Percentiles rank a stretch among this genome's conserved stretches.
Evolutionary conservation across 83 land plant genomes (phyloP).

Genomic region (Picea abies): DNA sequence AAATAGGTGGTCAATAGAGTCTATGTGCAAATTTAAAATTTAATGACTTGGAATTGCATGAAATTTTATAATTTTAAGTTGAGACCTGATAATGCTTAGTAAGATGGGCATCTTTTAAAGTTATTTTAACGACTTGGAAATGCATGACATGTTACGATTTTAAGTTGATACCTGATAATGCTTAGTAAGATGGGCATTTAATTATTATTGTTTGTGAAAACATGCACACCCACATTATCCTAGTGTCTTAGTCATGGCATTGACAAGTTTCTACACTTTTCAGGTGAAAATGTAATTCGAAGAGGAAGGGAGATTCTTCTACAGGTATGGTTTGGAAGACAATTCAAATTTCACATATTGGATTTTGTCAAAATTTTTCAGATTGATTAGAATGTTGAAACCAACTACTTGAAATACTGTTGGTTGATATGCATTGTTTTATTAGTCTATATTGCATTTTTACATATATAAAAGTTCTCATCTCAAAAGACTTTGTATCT

Average conservation of each 20-base stretch:
- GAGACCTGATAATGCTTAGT: neutral
- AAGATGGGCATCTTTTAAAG: neutral
- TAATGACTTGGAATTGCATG: neutral
- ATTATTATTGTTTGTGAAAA: neutral
- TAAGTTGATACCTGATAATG: neutral
- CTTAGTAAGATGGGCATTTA: neutral
- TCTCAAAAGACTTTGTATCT: too few relatives aligned
- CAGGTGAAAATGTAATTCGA: slow-evolving; percentile 10
- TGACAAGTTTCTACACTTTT: neutral
- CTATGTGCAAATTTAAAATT: neutral
- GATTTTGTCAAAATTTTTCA: neutral
- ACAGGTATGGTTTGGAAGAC: neutral
- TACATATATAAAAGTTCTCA: too few relatives aligned
- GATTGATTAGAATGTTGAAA: neutral
- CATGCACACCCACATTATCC: neutral
- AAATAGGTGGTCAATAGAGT: too few relatives aligned
- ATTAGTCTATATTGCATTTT: too few relatives aligned
- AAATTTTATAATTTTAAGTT: neutral
- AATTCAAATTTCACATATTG: neutral
- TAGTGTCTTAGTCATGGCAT: neutral
- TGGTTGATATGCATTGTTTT: neutral
- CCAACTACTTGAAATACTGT: neutral
- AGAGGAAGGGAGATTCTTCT: slow-evolving; percentile 17
- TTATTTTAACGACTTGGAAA: neutral
- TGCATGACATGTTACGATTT: neutral